phyloP scores from a whole-genome alignment of 495 filamentous ascomycete genomes.

The Talaromyces wortmannii region DNA sequence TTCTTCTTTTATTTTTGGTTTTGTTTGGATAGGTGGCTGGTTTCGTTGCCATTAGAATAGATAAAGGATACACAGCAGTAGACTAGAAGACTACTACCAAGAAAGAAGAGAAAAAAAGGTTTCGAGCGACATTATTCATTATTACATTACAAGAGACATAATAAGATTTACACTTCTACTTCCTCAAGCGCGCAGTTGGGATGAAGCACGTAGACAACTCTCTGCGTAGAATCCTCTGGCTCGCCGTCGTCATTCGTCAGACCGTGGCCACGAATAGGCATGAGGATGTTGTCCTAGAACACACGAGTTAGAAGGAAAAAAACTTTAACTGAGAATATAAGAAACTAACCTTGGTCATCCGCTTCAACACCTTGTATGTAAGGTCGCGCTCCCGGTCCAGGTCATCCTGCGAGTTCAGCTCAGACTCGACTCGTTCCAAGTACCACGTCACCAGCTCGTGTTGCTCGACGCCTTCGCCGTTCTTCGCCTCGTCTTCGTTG shows the following conservation, averaged over 20 bases:
- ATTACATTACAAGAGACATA: background rate
- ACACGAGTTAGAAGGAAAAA: constrained; percentile 6
- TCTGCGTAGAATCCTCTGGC: constrained; percentile 29
- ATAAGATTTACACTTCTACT: constrained; percentile 19
- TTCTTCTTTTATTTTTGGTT: no score
- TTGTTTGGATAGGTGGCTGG: no score
- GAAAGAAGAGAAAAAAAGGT: no score
- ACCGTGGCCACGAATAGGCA: constrained; percentile 84
- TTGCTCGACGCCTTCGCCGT: constrained; percentile 84
- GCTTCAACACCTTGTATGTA: constrained; percentile 83
- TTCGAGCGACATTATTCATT: background rate
- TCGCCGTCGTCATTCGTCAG: constrained; percentile 53
- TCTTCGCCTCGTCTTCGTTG: constrained; percentile 63
- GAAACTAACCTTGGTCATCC: constrained; percentile 84
- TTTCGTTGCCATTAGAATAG: no score
- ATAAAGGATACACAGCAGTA: no score
- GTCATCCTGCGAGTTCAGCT: constrained; percentile 75
- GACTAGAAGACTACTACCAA: no score
- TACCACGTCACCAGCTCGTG: constrained; percentile 88
- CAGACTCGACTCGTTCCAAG: constrained; percentile 83
- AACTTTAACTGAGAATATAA: background rate
- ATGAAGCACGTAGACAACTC: constrained; percentile 81
- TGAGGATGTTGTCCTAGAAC: constrained; percentile 77
- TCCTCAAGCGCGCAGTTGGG: constrained; percentile 88
- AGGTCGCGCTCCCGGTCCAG: constrained; percentile 67